Evolutionary conservation across 2,329 filamentous ascomycete species (phyloP), one percentile per base, ranked within the genome.

Genomic region (Fusarium newnesense): DNA sequence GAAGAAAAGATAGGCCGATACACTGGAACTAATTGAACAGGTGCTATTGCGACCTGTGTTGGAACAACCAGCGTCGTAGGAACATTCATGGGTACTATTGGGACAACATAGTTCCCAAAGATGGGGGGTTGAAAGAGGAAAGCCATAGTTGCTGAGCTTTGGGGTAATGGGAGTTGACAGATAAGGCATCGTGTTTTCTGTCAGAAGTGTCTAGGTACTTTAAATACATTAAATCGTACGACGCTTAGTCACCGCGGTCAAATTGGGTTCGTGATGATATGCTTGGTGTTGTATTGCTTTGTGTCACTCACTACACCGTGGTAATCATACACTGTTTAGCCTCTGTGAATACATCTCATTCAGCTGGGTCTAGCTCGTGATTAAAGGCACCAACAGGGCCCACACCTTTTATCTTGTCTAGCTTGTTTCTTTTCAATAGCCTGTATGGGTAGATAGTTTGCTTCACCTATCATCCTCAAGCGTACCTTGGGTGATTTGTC

Each of bases 91-190:
- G 40, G 39, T 8, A 57, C 30, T 24, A 19, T 16, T 47, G 28
- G 46, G 60, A 70, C 44, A 11, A 60, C 36, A 26, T 52, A 52
- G 12, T 47, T 34, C 46, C 32, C 47, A n/a, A 81, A 76, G 43
- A 79, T 58, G 28, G 78, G 76, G 18, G 75, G 69, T 28, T 76
- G 78, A 46, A 79, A 75, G 47, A 76, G 71, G 32, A 71, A 79
- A 1, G 75, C 16, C 79, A 81, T 81, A 11, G 11, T 57, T 46
- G 18, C 30, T 9, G 30, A 50, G 24, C 7, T n/a, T 50, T n/a
- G 24, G 34, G 32, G 24, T n/a, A 50, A 26, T n/a, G 50, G 11
- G 32, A 7, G 50, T 54, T 40, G 50, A 36, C 16, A n/a, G 40
- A 26, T 10, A 12, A 53, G 26, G 18, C 30, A 5, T 9, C 16